Percentiles rank a stretch among this genome's conserved stretches.
These are phyloP conservation scores for Sugiyamaella xylanicola DNA, from an alignment of 1,139 yeast species.

Conservation along the genomic window DNA sequence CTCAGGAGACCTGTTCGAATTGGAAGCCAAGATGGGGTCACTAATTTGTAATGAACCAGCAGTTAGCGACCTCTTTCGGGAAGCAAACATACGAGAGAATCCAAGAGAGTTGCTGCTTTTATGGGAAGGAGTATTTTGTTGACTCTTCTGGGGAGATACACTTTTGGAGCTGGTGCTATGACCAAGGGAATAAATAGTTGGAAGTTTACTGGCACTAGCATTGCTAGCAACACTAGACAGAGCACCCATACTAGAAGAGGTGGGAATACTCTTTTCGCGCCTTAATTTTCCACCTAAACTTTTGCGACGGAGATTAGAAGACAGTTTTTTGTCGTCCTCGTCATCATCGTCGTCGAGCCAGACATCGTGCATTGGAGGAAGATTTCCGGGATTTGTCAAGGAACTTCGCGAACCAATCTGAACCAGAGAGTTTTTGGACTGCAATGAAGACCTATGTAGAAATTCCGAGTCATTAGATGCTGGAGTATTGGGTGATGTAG, in stretches of 20 bases:
- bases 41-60: slow-evolving; percentile 15
- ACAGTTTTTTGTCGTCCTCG: slow-evolving; percentile 5
- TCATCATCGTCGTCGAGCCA: slow-evolving; percentile 34
- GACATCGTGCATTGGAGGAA: slow-evolving; percentile 35
- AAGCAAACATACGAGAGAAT: slow-evolving; percentile 11
- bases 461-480: slow-evolving; percentile 6
- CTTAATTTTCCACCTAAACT: slow-evolving; percentile 12
- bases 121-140: neutral
- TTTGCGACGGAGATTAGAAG: slow-evolving; percentile 4
- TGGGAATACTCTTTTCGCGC: slow-evolving; percentile 10
- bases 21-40: slow-evolving; percentile 6
- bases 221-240: slow-evolving; percentile 1
- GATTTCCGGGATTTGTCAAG: slow-evolving; percentile 15
- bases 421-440: slow-evolving; percentile 3
- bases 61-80: slow-evolving; percentile 9
- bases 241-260: slow-evolving; percentile 11
- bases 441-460: slow-evolving; percentile 1
- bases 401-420: slow-evolving; percentile 14
- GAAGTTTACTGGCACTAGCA: slow-evolving; percentile 7
- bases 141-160: neutral
- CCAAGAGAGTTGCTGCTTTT: slow-evolving; percentile 10
- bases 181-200: slow-evolving; percentile 11
- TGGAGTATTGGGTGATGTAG: neutral
- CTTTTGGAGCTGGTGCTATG: neutral
- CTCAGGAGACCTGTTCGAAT: slow-evolving; percentile 2